phyloP scores from a whole-genome alignment of 1,284 basidiomycete genomes.

The Cryptococcus sp. region DNA sequence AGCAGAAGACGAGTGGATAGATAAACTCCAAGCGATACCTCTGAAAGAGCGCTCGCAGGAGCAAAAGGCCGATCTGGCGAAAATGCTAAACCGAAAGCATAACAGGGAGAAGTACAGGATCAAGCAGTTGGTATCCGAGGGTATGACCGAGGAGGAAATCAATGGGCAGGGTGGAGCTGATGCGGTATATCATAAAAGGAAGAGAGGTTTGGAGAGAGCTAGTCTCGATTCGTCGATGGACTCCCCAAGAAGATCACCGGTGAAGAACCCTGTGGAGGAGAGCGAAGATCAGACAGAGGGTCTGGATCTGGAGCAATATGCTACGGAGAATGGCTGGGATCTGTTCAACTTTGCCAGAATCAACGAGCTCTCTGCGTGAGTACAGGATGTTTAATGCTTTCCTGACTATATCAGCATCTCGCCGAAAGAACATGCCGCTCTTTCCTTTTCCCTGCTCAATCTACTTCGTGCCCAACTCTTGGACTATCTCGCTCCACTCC shows the following conservation, averaged over 20 bases:
- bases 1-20: constrained; percentile 17
- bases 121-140: constrained; percentile 17
- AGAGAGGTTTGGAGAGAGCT: not conserved
- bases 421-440: not conserved
- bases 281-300: not conserved
- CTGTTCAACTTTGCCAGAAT: constrained; percentile 11
- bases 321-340: constrained; percentile 5
- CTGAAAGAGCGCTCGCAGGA: constrained; percentile 13
- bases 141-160: constrained; percentile 23
- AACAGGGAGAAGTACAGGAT: constrained; percentile 22
- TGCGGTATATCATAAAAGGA: constrained; percentile 4
- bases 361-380: not conserved
- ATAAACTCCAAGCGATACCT: constrained; percentile 15
- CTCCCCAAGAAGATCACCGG: not conserved
- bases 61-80: constrained; percentile 12
- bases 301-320: not conserved
- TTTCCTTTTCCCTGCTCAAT: not conserved
- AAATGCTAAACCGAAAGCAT: constrained; percentile 14
- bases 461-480: constrained; percentile 9
- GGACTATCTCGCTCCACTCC: constrained; percentile 10
- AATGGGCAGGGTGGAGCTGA: constrained; percentile 25
- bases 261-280: not conserved
- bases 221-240: not conserved
- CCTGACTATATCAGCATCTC: not conserved
- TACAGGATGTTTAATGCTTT: not conserved